Base-by-base conservation (phyloP, 148 eudicot genomes). In the Tetragonia tetragonoides region DNA sequence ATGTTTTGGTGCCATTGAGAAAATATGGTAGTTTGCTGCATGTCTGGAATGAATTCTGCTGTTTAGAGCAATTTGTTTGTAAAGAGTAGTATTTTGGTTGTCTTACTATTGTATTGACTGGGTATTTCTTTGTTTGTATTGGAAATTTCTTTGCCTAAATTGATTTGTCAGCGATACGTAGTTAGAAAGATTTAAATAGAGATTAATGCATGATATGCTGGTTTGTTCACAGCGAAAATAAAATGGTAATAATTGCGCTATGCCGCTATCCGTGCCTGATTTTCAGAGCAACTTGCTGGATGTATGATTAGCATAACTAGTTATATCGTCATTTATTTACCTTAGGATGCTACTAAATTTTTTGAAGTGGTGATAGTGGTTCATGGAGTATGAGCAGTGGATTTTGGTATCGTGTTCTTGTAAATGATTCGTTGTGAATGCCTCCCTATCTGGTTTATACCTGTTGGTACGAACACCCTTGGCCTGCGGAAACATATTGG, bases 101-200 rank as follows among this genome's bases (percentile, higher is more conserved):
- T 81, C 34, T 34, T 39, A 40, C 54, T 61, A 1, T 42, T 21
- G 40, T 20, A 64, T 76, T 24, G 72, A 3, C 3, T 74, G 44
- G 34, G 34, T 64, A n/a, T 34, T 73, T 75, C 5, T 53, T 21
- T 44, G 8, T 44, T 5, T 28, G 53, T 15, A 9, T 65, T 2
- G 61, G 46, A 16, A 47, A 57, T 20, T 49, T 37, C 10, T 46
- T 37, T 71, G 44, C 24, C 42, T 28, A 40, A 42, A 66, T 56
- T 47, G 66, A 14, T 74, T 20, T 62, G 61, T 18, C 5, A 9
- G 39, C 21, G 61, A 63, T 72, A 17, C 16, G n/a, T 46, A 10
- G n/a, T 77, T 68, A 38, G 46, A 77, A 62, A 59, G 47, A 40
- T 14, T n/a, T 61, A 47, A 18, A 72, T 72, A 10, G 20, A 44